Conservation (phyloP, 805 yeast species). For the Zygotorulaspora danielsina region DNA sequence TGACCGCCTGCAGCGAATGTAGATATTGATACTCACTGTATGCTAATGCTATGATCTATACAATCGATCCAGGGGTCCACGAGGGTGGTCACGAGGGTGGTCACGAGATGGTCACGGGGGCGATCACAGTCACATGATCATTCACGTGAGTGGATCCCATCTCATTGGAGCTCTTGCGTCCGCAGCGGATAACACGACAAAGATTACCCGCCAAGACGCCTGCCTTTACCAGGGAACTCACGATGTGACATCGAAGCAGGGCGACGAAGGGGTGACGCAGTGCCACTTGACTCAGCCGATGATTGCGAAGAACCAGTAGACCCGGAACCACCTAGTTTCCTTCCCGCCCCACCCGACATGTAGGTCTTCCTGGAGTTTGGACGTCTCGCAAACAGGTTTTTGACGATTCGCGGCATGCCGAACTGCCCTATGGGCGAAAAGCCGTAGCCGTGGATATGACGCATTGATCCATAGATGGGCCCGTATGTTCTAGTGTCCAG, state of each 20-base stretch:
- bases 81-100: neutral
- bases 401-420: slow-evolving; percentile 20
- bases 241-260: neutral
- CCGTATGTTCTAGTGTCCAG: slow-evolving; percentile 55
- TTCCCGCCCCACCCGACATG: slow-evolving; percentile 7
- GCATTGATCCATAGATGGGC: slow-evolving; percentile 39
- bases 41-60: no score
- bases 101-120: no score
- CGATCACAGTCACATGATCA: no score
- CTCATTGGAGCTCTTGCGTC: no score
- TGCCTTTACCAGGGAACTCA: neutral
- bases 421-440: slow-evolving; percentile 25
- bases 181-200: no score
- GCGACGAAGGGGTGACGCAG: neutral
- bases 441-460: slow-evolving; percentile 17
- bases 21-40: no score
- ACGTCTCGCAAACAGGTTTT: slow-evolving; percentile 3
- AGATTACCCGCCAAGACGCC: neutral
- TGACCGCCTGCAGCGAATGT: no score
- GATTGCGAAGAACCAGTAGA: slow-evolving; percentile 1
- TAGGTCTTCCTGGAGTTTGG: neutral
- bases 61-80: neutral
- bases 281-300: slow-evolving; percentile 1
- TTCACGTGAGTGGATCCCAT: no score
- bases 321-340: slow-evolving; percentile 10